A percentile compares a stretch with the other conserved stretches of the same genome.
Evolutionary conservation across 768 basidiomycete species (phyloP).

Genomic region (Solioccasus polychromus): DNA sequence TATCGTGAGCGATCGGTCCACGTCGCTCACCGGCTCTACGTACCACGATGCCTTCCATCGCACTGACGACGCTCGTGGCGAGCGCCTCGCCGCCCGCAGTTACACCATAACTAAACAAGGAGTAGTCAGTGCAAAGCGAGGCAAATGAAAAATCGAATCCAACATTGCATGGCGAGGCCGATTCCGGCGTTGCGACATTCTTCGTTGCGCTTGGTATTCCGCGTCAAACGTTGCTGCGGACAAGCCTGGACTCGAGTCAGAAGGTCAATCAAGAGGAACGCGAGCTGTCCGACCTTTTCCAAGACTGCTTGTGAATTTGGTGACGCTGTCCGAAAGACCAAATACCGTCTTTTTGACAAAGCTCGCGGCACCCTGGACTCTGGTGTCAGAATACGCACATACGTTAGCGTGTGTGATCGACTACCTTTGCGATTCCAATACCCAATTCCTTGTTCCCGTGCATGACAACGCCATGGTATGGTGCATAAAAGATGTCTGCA

Average conservation of each 20-base stretch:
- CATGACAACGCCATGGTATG: constrained; percentile 94
- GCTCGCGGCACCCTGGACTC: constrained; percentile 85
- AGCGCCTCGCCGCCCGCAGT: constrained; percentile 92
- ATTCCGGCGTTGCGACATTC: constrained; percentile 89
- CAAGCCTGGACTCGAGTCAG: constrained; percentile 53
- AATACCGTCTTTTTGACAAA: constrained; percentile 99
- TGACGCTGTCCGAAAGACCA: constrained; percentile 91
- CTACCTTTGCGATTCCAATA: constrained; percentile 89
- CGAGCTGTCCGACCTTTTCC: constrained; percentile 69
- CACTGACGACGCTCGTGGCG: constrained; percentile 91
- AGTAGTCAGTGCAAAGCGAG: not conserved
- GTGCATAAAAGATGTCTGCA: constrained; percentile 98
- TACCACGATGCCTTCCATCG: constrained; percentile 93
- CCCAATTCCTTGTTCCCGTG: constrained; percentile 94
- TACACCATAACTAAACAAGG: constrained; percentile 78
- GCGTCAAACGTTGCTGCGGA: constrained; percentile 96
- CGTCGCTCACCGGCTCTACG: constrained; percentile 20
- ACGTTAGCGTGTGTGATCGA: not conserved
- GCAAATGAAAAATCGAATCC: constrained; percentile 19
- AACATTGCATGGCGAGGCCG: constrained; percentile 95
- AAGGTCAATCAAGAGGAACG: not conserved
- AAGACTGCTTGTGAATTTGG: constrained; percentile 97
- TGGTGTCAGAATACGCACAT: constrained; percentile 11
- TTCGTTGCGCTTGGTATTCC: constrained; percentile 87
- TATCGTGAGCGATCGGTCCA: constrained; percentile 1